Evolutionary conservation across 371 early-diverging fungal species (phyloP), one percentile per base, ranked within the genome.

Genomic region (Mortierella sp.): DNA sequence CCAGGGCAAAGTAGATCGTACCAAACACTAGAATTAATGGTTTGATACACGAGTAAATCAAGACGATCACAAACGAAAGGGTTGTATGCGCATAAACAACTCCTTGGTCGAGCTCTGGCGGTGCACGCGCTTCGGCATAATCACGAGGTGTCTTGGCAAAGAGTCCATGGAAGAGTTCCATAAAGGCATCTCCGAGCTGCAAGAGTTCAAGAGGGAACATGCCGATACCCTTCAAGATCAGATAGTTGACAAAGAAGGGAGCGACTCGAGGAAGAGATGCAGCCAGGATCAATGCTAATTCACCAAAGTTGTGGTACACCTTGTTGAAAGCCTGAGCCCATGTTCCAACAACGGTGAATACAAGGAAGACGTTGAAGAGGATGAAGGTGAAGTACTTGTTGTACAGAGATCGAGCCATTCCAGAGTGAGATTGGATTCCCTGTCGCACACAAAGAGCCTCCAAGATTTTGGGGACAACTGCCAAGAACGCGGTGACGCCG

Each of bases 371-470:
- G 83, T 97, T 98, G 86, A 94, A 92, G 36, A 97, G 81, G 62
- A 93, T 89, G 72, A 96, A 97, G 64, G 93, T 92, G 82, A 94
- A 97, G 84, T 96, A 94, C 77, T 95, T 95, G 50, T 88, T 84
- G 47, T 92, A 84, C 4, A 95, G 90, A 55, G 88, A 85, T 61
- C 91, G 90, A 67, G 91, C 94, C 11, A 93, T 76, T 33, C 86
- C 88, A 0, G 91, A 92, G 62, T 88, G 89, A 1, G 89, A 89
- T 15, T 86, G 77, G 70, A 89, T 89, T 11, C 87, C 87, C 74
- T 92, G 90, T 36, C 85, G 84, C 45, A 86, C 86, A 8, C 89
- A 91, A 68, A 84, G 84, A 84, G 91, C 84, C 58, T 90, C 86
- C 47, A 93, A 77, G 36, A 94, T 85, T 45, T 89, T 81, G 10